phyloP scores from a whole-genome alignment of 306 rosid species.

The Luffa acutangula region DNA sequence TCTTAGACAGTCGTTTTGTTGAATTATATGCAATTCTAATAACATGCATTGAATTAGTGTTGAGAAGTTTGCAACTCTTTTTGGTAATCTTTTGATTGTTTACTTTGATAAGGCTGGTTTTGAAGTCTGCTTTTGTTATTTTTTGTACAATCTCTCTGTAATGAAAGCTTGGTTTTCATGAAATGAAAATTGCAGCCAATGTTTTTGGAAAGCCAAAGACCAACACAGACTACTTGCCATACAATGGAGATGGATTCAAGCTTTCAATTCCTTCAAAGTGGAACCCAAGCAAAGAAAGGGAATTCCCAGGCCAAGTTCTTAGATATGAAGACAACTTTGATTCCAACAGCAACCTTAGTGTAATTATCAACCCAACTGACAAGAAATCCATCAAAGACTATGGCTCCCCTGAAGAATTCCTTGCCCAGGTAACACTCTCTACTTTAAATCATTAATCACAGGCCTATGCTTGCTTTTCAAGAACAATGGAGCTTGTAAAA shows the following conservation, averaged over 20 bases:
- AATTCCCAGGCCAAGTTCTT: constrained; percentile 75
- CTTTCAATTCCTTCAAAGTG: constrained; percentile 75
- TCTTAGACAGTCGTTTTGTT: background rate
- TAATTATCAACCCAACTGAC: constrained; percentile 60
- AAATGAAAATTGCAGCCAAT: constrained; percentile 49
- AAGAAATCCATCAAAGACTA: constrained; percentile 78
- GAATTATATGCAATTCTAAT: background rate
- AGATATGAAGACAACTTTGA: constrained; percentile 92
- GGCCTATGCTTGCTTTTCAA: background rate
- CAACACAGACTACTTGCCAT: constrained; percentile 69
- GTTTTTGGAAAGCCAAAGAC: constrained; percentile 92
- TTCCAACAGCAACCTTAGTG: constrained; percentile 47
- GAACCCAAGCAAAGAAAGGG: constrained; percentile 91
- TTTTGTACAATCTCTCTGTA: background rate
- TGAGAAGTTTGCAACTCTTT: background rate
- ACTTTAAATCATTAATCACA: background rate
- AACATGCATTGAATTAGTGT: background rate
- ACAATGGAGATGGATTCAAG: constrained; percentile 79
- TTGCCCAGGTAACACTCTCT: constrained; percentile 31
- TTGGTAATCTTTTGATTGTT: background rate
- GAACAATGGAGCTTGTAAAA: too few species aligned
- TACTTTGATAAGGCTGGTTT: background rate
- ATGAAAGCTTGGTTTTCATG: background rate
- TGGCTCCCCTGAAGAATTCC: constrained; percentile 78
- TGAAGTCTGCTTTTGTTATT: background rate